Conservation (phyloP, 805 yeast species). For the Pichia eremophila region DNA sequence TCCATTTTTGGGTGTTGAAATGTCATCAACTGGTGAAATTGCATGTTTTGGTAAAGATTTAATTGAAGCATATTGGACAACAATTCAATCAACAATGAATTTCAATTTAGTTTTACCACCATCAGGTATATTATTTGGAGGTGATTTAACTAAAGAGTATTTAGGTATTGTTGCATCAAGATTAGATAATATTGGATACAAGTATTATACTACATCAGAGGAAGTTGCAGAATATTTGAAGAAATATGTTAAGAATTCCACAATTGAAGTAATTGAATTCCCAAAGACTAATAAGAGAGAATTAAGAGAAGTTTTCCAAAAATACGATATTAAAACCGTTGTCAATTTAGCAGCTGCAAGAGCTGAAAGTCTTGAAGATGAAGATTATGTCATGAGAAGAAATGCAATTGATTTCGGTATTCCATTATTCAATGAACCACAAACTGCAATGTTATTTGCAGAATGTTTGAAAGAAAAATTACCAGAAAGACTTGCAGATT, state of each 20-base stretch:
- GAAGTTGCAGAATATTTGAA: slow-evolving; percentile 64
- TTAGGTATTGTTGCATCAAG: slow-evolving; percentile 67
- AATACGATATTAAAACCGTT: slow-evolving; percentile 75
- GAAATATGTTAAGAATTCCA: slow-evolving; percentile 31
- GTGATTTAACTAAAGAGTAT: slow-evolving; percentile 67
- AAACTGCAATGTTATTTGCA: slow-evolving; percentile 83
- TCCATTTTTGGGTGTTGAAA: slow-evolving; percentile 97
- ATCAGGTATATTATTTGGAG: slow-evolving; percentile 85
- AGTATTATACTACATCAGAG: slow-evolving; percentile 66
- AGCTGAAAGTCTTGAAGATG: slow-evolving; percentile 76
- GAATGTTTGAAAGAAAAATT: slow-evolving; percentile 68
- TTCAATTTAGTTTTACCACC: slow-evolving; percentile 91
- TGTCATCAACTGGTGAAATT: slow-evolving; percentile 98
- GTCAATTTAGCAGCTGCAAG: slow-evolving; percentile 86
- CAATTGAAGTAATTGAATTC: slow-evolving; percentile 67
- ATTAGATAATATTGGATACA: slow-evolving; percentile 68
- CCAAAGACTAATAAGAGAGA: slow-evolving; percentile 91
- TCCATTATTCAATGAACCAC: slow-evolving; percentile 94
- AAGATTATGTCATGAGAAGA: slow-evolving; percentile 97
- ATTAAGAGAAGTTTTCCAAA: slow-evolving; percentile 86
- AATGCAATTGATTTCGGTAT: slow-evolving; percentile 97
- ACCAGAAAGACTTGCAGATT: slow-evolving; percentile 43
- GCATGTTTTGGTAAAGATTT: slow-evolving; percentile 89
- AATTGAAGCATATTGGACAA: slow-evolving; percentile 93
- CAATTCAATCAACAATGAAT: slow-evolving; percentile 95